Percentiles rank a stretch among this genome's conserved stretches.
Evolutionary conservation across 257 asterid genomes (phyloP).

Genomic region (Jacaranda mimosifolia): DNA sequence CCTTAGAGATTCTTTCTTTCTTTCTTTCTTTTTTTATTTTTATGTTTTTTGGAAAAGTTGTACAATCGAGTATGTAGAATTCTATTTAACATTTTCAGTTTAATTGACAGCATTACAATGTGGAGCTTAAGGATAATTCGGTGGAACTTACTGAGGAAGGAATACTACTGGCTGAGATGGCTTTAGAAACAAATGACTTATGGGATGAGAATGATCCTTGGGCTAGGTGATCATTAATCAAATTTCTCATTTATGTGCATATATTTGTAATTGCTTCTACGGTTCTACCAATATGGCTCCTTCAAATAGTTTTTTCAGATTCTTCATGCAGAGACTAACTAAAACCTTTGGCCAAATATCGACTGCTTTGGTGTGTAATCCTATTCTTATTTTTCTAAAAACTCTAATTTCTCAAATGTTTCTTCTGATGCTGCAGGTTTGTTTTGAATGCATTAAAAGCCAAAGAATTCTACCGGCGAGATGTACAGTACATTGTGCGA

Average conservation of each 20-base stretch:
- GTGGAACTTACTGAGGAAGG: constrained; percentile 98
- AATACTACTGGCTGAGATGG: constrained; percentile 87
- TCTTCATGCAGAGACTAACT: constrained; percentile 10
- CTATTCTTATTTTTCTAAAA: constrained; percentile 3
- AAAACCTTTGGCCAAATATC: constrained; percentile 6
- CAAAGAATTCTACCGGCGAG: constrained; percentile 89
- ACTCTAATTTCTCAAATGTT: constrained; percentile 27
- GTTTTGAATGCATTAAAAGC: constrained; percentile 94
- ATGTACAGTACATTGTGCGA: constrained; percentile 95
- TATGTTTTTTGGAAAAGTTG: background rate
- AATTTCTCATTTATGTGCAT: constrained; percentile 23
- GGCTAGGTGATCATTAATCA: constrained; percentile 76
- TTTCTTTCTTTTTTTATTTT: too few species aligned
- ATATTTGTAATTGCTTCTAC: constrained; percentile 19
- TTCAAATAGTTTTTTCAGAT: constrained; percentile 16
- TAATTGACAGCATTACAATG: constrained; percentile 79
- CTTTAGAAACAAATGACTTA: constrained; percentile 90
- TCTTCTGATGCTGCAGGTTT: constrained; percentile 61
- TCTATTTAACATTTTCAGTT: constrained; percentile 29
- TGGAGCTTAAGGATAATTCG: constrained; percentile 90
- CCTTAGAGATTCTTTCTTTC: constrained; percentile 7
- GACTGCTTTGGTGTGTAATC: constrained; percentile 23
- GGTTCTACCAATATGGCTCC: background rate
- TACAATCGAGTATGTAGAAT: background rate
- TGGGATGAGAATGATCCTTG: constrained; percentile 99